A percentile compares a stretch with the other conserved stretches of the same genome.
These are phyloP conservation scores for Alternaria tenuissima DNA, from an alignment of 2,329 filamentous ascomycete genomes.

Conservation along the genomic window DNA sequence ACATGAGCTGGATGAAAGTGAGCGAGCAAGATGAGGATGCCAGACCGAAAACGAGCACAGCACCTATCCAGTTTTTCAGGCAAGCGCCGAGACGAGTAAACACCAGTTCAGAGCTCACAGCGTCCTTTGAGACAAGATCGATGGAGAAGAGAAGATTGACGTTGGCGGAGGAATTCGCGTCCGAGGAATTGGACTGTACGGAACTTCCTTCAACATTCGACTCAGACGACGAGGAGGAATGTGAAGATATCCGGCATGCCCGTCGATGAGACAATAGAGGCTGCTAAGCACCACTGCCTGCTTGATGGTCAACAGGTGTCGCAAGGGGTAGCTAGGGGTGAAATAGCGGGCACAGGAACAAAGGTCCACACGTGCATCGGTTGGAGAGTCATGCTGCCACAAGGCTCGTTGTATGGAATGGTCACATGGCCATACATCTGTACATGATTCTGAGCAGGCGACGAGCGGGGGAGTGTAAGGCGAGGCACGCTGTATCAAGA, in stretches of 20 bases:
- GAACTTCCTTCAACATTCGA: constrained; percentile 36
- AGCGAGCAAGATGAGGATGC: constrained; percentile 1
- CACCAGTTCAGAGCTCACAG: constrained; percentile 31
- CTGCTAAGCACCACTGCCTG: background rate
- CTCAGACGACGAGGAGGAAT: constrained; percentile 32
- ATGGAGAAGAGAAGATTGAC: constrained; percentile 11
- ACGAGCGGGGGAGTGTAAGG: background rate
- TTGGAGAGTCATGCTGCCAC: background rate
- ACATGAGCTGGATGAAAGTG: constrained; percentile 3
- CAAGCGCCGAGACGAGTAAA: constrained; percentile 24
- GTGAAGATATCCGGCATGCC: background rate
- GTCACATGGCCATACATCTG: background rate
- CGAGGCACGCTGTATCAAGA: background rate
- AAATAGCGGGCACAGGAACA: background rate
- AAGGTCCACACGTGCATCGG: background rate
- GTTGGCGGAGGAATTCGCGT: constrained; percentile 14
- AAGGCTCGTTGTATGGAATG: background rate
- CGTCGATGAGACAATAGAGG: background rate
- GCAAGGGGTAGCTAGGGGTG: background rate
- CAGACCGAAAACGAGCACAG: constrained; percentile 10
- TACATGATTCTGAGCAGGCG: background rate
- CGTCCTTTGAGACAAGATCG: constrained; percentile 14
- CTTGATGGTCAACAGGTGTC: background rate
- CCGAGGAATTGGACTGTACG: constrained; percentile 19
- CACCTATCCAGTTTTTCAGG: constrained; percentile 21